Conservation (phyloP, 768 basidiomycete genomes). For the Psilocybe sp. region DNA sequence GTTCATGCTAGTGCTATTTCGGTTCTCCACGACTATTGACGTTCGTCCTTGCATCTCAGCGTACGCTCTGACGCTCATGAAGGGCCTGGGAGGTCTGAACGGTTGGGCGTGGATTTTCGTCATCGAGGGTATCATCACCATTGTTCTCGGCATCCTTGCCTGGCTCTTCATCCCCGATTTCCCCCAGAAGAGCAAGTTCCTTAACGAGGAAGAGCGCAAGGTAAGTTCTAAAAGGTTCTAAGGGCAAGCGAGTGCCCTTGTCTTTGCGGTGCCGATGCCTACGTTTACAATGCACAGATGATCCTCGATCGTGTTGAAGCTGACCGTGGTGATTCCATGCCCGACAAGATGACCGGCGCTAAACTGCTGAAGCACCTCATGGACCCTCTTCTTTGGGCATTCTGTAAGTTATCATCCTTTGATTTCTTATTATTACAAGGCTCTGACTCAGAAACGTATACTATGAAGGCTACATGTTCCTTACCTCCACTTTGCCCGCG, state of each 20-base stretch:
- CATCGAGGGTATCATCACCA: conserved; percentile 29
- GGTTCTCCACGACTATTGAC: conserved; percentile 20
- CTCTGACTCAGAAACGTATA: not conserved
- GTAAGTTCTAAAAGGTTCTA: conserved; percentile 10
- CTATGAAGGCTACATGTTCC: conserved; percentile 33
- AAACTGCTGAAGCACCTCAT: conserved; percentile 30
- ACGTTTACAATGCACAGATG: too few relatives aligned
- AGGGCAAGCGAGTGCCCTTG: not conserved
- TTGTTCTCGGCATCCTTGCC: conserved; percentile 25
- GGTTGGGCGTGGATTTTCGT: conserved; percentile 39
- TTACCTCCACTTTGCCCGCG: conserved; percentile 21
- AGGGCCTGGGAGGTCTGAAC: conserved; percentile 23
- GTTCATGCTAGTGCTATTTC: conserved; percentile 20
- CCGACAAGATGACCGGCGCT: conserved; percentile 27
- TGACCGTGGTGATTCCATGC: conserved; percentile 36
- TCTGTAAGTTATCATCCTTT: conserved; percentile 26
- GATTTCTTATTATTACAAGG: not conserved
- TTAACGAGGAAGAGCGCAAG: conserved; percentile 32
- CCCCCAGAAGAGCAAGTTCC: conserved; percentile 32
- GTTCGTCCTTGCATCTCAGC: conserved; percentile 18
- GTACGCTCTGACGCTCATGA: conserved; percentile 25
- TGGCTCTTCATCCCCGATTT: conserved; percentile 33
- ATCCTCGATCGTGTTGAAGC: conserved; percentile 33
- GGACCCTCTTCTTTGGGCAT: conserved; percentile 36
- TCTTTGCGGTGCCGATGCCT: conserved; percentile 3